Percentiles rank a stretch among this genome's conserved stretches.
Evolutionary conservation across 805 yeast species (phyloP).

Genomic region (Saccharomyces paradoxus): DNA sequence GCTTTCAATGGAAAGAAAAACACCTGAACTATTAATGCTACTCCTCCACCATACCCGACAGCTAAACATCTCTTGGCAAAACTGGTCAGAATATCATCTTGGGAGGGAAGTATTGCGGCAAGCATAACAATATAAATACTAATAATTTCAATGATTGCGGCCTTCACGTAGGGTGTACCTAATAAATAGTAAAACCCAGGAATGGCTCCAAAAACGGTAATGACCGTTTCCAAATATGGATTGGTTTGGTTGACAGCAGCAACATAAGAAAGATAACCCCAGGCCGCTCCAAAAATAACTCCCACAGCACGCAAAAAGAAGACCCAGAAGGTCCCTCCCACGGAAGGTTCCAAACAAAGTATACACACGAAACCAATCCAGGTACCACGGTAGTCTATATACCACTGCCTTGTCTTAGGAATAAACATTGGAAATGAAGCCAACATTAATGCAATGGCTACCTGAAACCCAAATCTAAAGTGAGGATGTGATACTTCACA

Average conservation of each 20-base stretch:
- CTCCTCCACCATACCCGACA: conserved; percentile 42
- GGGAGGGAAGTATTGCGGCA: conserved; percentile 37
- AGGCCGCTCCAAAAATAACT: conserved; percentile 39
- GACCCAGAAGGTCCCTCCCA: conserved; percentile 43
- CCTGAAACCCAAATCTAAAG: conserved; percentile 40
- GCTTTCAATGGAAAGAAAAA: conserved; percentile 42
- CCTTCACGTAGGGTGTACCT: conserved; percentile 42
- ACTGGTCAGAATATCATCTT: conserved; percentile 35
- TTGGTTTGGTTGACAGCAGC: conserved; percentile 36
- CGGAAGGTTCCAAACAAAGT: conserved; percentile 41
- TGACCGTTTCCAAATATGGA: conserved; percentile 36
- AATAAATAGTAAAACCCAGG: conserved; percentile 40
- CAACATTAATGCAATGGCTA: conserved; percentile 37
- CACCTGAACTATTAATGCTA: conserved; percentile 40
- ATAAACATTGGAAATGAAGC: conserved; percentile 46
- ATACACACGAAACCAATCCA: conserved; percentile 51
- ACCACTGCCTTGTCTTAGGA: conserved; percentile 42
- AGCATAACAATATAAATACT: conserved; percentile 40
- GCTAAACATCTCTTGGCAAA: conserved; percentile 46
- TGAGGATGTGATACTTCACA: conserved; percentile 27
- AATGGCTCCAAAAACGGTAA: conserved; percentile 36
- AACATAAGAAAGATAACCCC: conserved; percentile 42
- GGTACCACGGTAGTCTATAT: conserved; percentile 38
- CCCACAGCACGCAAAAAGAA: conserved; percentile 42
- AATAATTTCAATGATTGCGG: conserved; percentile 42